These are phyloP conservation scores for Leccinum angustisporum DNA, from an alignment of 1,284 basidiomycete genomes.

Conservation along the genomic window DNA sequence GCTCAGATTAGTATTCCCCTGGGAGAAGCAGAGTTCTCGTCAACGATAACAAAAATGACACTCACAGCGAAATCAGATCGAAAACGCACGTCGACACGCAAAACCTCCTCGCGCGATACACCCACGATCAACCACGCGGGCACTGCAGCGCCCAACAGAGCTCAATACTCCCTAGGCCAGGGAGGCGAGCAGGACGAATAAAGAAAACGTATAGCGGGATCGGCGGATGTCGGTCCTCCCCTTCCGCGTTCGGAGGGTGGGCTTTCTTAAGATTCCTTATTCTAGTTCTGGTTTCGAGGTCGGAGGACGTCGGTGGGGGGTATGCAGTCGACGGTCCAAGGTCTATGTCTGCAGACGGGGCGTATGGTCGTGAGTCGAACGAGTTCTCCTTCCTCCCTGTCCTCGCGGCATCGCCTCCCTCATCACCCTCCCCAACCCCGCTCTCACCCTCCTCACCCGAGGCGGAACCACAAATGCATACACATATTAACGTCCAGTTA, in stretches of 20 bases:
- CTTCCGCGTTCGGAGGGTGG: neutral
- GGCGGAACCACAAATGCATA: conserved; percentile 69
- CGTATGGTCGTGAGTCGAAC: neutral
- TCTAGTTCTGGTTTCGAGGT: neutral
- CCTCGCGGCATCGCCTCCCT: neutral
- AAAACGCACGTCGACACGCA: conserved; percentile 76
- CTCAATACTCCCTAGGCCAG: conserved; percentile 56
- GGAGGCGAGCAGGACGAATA: conserved; percentile 66
- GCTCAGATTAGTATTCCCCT: too few relatives aligned
- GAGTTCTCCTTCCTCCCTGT: neutral
- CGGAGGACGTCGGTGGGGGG: neutral
- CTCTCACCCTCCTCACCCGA: neutral
- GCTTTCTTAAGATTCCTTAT: neutral
- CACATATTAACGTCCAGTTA: conserved; percentile 79
- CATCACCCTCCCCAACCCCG: neutral
- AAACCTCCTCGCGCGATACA: conserved; percentile 71
- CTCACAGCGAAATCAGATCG: too few relatives aligned
- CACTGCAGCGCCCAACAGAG: conserved; percentile 70
- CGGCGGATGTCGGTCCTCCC: conserved; percentile 46
- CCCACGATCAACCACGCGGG: conserved; percentile 68
- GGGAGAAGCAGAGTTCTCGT: too few relatives aligned
- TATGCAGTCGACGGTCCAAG: neutral
- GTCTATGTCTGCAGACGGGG: neutral
- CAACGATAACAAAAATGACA: too few relatives aligned
- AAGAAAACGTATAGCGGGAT: conserved; percentile 57